Evolutionary conservation across 139 green algal species (phyloP).

Genomic region (Chlorella sp.): DNA sequence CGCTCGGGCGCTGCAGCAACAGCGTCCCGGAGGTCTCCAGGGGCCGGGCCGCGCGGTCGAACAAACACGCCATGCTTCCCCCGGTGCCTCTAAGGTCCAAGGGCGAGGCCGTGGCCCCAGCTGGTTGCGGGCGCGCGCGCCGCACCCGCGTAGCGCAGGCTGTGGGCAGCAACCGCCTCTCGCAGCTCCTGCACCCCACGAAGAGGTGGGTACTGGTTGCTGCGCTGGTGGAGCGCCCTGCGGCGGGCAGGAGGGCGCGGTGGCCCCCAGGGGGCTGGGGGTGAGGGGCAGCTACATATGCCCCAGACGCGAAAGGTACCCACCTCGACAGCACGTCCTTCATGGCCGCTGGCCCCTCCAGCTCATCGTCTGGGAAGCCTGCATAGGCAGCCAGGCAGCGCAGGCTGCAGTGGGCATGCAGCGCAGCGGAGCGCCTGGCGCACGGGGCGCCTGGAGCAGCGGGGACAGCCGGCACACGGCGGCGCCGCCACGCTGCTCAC

Average conservation of each 20-base stretch:
- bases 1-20: neutral
- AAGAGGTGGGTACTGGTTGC: constrained; percentile 54
- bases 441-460: neutral
- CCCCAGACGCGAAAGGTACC: neutral
- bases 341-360: constrained; percentile 75
- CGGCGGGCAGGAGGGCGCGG: neutral
- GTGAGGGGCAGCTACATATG: neutral
- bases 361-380: constrained; percentile 69
- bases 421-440: neutral
- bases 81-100: no score
- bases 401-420: neutral
- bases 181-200: constrained; percentile 69
- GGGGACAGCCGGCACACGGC: constrained; percentile 1
- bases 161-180: constrained; percentile 72
- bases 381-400: neutral
- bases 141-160: constrained; percentile 14
- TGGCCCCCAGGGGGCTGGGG: neutral
- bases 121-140: no score
- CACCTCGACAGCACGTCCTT: constrained; percentile 47
- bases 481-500: no score
- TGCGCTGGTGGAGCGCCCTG: constrained; percentile 6
- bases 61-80: no score
- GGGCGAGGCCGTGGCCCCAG: no score
- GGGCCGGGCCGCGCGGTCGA: no score
- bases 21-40: no score